Evolutionary conservation across 306 rosid species (phyloP).

Genomic region (Corylus avellana): DNA sequence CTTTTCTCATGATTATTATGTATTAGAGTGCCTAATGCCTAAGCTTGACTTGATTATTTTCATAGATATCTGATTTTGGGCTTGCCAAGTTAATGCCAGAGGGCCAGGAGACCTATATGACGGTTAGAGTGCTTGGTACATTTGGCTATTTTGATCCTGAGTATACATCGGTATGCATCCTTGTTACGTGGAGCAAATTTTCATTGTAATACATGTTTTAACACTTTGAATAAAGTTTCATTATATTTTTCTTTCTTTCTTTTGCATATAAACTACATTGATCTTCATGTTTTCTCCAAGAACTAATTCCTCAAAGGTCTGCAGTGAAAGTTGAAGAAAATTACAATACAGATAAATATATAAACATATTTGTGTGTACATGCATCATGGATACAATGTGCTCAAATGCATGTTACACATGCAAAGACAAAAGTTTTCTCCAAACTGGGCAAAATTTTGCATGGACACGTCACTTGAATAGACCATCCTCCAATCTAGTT

Average conservation of each 20-base stretch:
- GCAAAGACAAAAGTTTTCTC: not conserved
- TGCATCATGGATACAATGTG: not conserved
- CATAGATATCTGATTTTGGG: constrained; percentile 92
- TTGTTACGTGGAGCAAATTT: not conserved
- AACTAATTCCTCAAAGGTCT: not conserved
- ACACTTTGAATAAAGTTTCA: constrained; percentile 5
- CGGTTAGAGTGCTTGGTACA: constrained; percentile 90
- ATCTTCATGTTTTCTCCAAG: not conserved
- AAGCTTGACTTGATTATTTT: not conserved
- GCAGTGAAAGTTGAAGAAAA: not conserved
- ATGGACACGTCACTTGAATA: too few species aligned
- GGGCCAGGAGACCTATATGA: constrained; percentile 74
- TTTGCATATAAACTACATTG: not conserved
- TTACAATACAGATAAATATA: not conserved
- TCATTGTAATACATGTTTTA: not conserved
- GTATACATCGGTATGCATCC: constrained; percentile 78
- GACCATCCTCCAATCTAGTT: too few species aligned
- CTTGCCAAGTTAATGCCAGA: constrained; percentile 97
- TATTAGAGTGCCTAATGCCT: not conserved
- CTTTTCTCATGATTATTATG: not conserved
- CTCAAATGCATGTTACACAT: not conserved
- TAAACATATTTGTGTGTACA: too few species aligned
- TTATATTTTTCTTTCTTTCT: not conserved
- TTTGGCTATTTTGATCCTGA: constrained; percentile 96
- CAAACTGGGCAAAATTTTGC: too few species aligned